Evolutionary conservation across 2,329 filamentous ascomycete genomes (phyloP).

Genomic region (Ophioceras dolichostomum): DNA sequence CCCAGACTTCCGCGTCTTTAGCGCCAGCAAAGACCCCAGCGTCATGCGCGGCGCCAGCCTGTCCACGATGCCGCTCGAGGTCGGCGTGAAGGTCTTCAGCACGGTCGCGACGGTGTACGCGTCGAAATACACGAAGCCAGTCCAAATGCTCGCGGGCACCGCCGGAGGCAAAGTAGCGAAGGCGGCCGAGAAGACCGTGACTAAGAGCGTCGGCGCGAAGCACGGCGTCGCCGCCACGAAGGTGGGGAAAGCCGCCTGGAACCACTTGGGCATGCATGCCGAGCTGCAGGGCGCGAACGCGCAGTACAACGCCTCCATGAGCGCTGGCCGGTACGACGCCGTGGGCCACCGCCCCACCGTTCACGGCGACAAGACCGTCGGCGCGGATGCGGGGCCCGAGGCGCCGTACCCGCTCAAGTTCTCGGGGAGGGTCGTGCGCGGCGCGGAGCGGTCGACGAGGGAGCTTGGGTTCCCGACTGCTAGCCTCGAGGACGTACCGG

Average conservation of each 20-base stretch:
- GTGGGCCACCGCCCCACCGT: slow-evolving; percentile 8
- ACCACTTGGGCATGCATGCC: slow-evolving; percentile 16
- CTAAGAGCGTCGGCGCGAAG: slow-evolving; percentile 25
- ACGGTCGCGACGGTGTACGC: slow-evolving; percentile 32
- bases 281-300: slow-evolving; percentile 21
- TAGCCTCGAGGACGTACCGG: slow-evolving; percentile 37
- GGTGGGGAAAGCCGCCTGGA: slow-evolving; percentile 27
- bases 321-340: slow-evolving; percentile 19
- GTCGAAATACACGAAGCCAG: slow-evolving; percentile 29
- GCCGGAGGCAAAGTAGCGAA: slow-evolving; percentile 28
- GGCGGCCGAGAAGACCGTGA: slow-evolving; percentile 26
- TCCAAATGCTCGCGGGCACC: slow-evolving; percentile 16
- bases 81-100: slow-evolving; percentile 45
- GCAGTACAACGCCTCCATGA: slow-evolving; percentile 17
- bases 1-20: slow-evolving; percentile 57
- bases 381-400: slow-evolving; percentile 36
- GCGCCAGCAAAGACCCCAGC: slow-evolving; percentile 47
- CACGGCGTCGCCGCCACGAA: slow-evolving; percentile 23
- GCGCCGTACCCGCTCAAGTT: slow-evolving; percentile 42
- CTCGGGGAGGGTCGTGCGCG: slow-evolving; percentile 30
- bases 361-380: slow-evolving; percentile 24
- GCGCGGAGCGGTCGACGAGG: slow-evolving; percentile 25
- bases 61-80: slow-evolving; percentile 50
- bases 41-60: slow-evolving; percentile 53
- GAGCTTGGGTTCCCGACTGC: slow-evolving; percentile 39